phyloP scores from a whole-genome alignment of 225 moss, liverwort and hornwort species.

The Polytrichum formosum region DNA sequence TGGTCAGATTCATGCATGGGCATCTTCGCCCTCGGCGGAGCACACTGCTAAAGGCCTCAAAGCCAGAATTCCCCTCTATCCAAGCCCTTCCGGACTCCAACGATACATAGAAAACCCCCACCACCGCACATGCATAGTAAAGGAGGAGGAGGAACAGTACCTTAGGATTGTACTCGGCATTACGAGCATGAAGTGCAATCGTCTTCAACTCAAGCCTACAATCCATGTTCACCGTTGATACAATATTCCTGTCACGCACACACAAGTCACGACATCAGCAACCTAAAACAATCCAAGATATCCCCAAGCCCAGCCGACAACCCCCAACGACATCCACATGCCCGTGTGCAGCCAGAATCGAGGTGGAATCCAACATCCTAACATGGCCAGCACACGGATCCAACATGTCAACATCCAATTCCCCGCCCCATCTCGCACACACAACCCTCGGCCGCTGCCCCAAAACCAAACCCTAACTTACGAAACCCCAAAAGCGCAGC shows the following conservation, averaged over 20 bases:
- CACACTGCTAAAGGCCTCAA: too few species aligned
- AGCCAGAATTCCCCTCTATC: too few species aligned
- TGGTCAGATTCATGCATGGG: too few species aligned
- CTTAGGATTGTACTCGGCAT: conserved; percentile 98
- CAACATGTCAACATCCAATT: background rate
- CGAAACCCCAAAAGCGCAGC: background rate
- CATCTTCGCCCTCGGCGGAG: too few species aligned
- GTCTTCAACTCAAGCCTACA: conserved; percentile 95
- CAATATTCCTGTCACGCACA: conserved; percentile 70
- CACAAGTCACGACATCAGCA: background rate
- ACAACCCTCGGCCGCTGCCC: conserved; percentile 6
- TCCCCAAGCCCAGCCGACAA: background rate
- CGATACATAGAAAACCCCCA: background rate
- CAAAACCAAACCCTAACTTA: background rate
- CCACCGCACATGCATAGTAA: conserved; percentile 7
- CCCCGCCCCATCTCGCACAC: background rate
- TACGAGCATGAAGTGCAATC: conserved; percentile 90
- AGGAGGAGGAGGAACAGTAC: conserved; percentile 21
- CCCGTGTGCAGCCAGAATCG: too few species aligned
- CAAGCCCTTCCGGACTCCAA: too few species aligned
- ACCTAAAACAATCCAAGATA: background rate
- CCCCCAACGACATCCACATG: too few species aligned
- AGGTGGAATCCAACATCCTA: too few species aligned
- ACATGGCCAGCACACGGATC: too few species aligned
- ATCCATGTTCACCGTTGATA: conserved; percentile 98